phyloP scores from a whole-genome alignment of 225 moss, liverwort and hornwort genomes.

The Marchantia paleacea region DNA sequence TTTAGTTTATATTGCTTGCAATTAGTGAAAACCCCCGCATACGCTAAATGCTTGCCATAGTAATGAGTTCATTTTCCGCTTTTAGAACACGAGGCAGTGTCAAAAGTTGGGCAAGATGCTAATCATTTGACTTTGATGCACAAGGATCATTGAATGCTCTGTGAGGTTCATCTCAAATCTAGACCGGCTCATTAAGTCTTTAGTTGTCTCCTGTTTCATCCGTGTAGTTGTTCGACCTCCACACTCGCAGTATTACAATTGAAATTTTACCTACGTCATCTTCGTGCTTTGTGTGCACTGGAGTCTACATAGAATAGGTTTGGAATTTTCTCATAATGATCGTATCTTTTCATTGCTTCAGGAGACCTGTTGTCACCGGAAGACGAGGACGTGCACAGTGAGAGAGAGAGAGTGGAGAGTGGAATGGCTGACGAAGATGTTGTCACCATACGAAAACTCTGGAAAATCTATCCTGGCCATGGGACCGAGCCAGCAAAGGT shows the following conservation, averaged over 20 bases:
- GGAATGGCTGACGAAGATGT: conserved; percentile 60
- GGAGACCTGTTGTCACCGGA: conserved; percentile 30
- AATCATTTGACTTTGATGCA: background rate
- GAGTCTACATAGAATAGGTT: background rate
- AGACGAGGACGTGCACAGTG: conserved; percentile 74
- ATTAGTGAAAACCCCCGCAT: too few species aligned
- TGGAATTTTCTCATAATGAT: too few species aligned
- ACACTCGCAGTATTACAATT: background rate
- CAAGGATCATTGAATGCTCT: background rate
- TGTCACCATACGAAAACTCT: conserved; percentile 59
- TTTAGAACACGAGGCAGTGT: too few species aligned
- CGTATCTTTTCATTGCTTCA: background rate
- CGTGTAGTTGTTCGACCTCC: background rate
- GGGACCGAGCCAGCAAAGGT: conserved; percentile 62
- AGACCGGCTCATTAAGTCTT: background rate
- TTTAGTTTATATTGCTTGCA: background rate
- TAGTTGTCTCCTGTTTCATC: background rate
- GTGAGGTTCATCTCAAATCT: background rate
- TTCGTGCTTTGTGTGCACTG: background rate
- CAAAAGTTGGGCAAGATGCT: background rate
- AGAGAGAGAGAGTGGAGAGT: conserved; percentile 71
- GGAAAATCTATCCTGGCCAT: conserved; percentile 70
- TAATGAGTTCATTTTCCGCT: too few species aligned
- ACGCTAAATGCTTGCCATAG: too few species aligned
- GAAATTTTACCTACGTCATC: background rate